Base-by-base conservation (phyloP, 2,329 filamentous ascomycete species). In the Alternaria panax region DNA sequence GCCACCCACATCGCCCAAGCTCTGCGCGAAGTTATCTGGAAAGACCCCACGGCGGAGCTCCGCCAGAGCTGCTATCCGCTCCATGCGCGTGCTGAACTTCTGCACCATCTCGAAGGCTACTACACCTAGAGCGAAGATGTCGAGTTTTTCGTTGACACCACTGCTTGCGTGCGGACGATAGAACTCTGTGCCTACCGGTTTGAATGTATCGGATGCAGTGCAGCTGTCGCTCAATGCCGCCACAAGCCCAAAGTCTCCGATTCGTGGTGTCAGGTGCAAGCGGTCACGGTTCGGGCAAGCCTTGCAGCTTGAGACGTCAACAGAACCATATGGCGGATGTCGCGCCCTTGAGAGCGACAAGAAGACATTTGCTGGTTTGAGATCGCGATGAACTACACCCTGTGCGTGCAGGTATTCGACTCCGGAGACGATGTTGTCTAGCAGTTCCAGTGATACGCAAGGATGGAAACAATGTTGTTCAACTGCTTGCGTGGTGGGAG, bases 291-390 rank as follows among this genome's bases (percentile, higher is more conserved):
- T 58, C 2, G 68, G 59, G 59, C 86, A 90, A 1, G 79, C 65
- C 9, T 68, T 65, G 65, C 86, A 88, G 1, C 66, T 72, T 1
- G 79, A 76, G 1, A 84, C 67, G 42, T 84, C 76, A n/a, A 84
- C 77, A 20, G 79, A 81, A 18, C 84, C 81, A 4, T 80, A 74
- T 1, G 79, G 77, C 43, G 70, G 70, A 12, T 66, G 63, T 24
- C 63, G 73, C 27, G 74, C 70, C 4, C 68, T 74, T 18, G 80
- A 75, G n/a, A 82, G 71, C 2, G 84, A 85, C 0, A 91, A 78
- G 73, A 91, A 90, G 27, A 91, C 85, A 64, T 91, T 91, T 3
- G 85, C 86, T 0, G 88, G 88, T 67, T 91, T 91, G 22, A 91
- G 79, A 68, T 91, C 88, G 9, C 88, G 85, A 67, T 91, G 88